phyloP scores from a whole-genome alignment of 2,329 filamentous ascomycete genomes.

The Claviceps pusilla region DNA sequence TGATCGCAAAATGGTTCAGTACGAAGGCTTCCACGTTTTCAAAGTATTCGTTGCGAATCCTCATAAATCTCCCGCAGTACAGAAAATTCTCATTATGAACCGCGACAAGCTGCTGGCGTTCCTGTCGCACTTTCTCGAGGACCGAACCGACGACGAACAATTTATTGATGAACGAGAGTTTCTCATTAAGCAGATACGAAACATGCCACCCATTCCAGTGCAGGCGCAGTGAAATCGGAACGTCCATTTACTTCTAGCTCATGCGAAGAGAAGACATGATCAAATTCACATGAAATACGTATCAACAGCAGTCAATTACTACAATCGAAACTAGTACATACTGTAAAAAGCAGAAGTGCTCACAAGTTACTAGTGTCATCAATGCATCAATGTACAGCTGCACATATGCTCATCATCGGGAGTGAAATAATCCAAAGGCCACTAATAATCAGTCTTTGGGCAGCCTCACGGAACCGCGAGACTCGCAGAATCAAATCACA shows the following conservation, averaged over 20 bases:
- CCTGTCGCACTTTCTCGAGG: slow-evolving; percentile 80
- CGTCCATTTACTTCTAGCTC: not conserved
- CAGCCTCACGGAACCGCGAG: not conserved
- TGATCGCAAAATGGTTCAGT: slow-evolving; percentile 97
- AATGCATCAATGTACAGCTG: not conserved
- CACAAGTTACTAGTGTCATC: not conserved
- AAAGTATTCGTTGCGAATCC: slow-evolving; percentile 99
- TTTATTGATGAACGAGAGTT: slow-evolving; percentile 98
- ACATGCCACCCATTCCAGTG: slow-evolving; percentile 46
- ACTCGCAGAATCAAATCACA: not conserved
- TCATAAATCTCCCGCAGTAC: slow-evolving; percentile 91
- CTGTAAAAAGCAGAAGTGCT: not conserved
- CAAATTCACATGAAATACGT: not conserved
- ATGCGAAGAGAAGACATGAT: not conserved
- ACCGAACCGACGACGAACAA: slow-evolving; percentile 92
- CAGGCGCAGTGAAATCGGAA: slow-evolving; percentile 27
- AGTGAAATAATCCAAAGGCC: not conserved
- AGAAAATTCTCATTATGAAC: slow-evolving; percentile 93
- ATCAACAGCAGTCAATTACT: not conserved
- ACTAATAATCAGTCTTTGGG: not conserved
- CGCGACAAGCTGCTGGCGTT: slow-evolving; percentile 81
- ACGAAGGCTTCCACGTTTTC: slow-evolving; percentile 98
- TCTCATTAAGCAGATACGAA: slow-evolving; percentile 81
- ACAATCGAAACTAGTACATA: not conserved
- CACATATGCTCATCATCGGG: not conserved